Percentiles rank a stretch among this genome's conserved stretches.
Evolutionary conservation across 768 basidiomycete genomes (phyloP).

Genomic region (Leccinum pellstonianum): DNA sequence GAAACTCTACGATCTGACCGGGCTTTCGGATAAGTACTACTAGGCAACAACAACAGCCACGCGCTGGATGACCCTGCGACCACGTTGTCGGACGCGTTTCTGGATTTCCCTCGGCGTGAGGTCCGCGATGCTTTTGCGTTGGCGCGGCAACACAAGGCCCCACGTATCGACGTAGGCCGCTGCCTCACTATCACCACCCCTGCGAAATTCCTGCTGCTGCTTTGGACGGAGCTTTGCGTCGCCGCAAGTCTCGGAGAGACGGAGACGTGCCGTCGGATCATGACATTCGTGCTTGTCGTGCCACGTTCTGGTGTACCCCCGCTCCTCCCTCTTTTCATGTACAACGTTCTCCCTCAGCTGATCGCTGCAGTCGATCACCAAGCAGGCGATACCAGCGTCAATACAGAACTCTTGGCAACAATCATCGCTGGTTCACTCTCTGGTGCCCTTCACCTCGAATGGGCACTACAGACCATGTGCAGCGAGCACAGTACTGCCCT

Average conservation of each 20-base stretch:
- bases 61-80: constrained; percentile 18
- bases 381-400: constrained; percentile 52
- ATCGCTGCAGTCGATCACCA: constrained; percentile 52
- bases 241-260: constrained; percentile 57
- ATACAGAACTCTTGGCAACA: constrained; percentile 62
- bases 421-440: constrained; percentile 66
- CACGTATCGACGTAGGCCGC: constrained; percentile 62
- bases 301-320: constrained; percentile 59
- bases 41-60: constrained; percentile 17
- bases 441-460: constrained; percentile 67
- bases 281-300: constrained; percentile 64
- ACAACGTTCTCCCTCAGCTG: constrained; percentile 62
- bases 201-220: constrained; percentile 56
- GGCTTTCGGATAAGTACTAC: constrained; percentile 6
- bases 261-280: constrained; percentile 62
- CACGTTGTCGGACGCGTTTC: constrained; percentile 37
- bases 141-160: constrained; percentile 61
- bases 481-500: constrained; percentile 46
- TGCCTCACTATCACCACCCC: constrained; percentile 61
- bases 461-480: constrained; percentile 56
- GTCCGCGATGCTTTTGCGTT: constrained; percentile 56
- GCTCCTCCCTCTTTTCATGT: constrained; percentile 71
- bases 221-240: constrained; percentile 67
- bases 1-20: constrained; percentile 1
- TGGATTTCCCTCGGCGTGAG: constrained; percentile 54